Percentiles rank a stretch among this genome's conserved stretches.
Evolutionary conservation across 2,329 filamentous ascomycete species (phyloP).

Genomic region (Pestalotiopsis fici): DNA sequence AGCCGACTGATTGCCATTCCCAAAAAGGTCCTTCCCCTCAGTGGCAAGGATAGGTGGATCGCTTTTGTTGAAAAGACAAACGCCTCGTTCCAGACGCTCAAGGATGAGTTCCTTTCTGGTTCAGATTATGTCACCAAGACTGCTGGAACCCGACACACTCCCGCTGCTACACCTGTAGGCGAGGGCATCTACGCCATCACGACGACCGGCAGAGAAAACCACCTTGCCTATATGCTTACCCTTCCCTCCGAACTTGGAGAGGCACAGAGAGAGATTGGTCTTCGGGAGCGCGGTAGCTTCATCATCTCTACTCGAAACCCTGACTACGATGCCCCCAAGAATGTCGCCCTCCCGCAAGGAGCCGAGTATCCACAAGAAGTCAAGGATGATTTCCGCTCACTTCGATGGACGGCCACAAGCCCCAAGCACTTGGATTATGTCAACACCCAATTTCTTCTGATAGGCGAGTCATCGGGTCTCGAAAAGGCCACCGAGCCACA

Average conservation of each 20-base stretch:
- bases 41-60: conserved; percentile 71
- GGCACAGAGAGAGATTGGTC: conserved; percentile 74
- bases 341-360: conserved; percentile 61
- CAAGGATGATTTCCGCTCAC: conserved; percentile 68
- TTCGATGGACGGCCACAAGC: conserved; percentile 74
- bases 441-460: conserved; percentile 76
- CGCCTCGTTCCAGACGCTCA: conserved; percentile 67
- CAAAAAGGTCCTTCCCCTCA: conserved; percentile 79
- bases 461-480: conserved; percentile 67
- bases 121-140: conserved; percentile 78
- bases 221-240: conserved; percentile 79
- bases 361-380: conserved; percentile 73
- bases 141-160: conserved; percentile 64
- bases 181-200: conserved; percentile 87
- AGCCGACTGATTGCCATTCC: conserved; percentile 76
- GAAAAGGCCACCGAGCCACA: conserved; percentile 57
- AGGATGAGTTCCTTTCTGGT: conserved; percentile 68
- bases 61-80: conserved; percentile 79
- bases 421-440: conserved; percentile 75
- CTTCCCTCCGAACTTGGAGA: conserved; percentile 69
- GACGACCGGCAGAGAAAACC: conserved; percentile 68
- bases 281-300: conserved; percentile 73
- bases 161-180: conserved; percentile 73
- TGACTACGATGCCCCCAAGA: conserved; percentile 63
- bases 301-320: conserved; percentile 82